Conservation (phyloP, 1,139 yeast species). For the Protomyces inundatus region DNA sequence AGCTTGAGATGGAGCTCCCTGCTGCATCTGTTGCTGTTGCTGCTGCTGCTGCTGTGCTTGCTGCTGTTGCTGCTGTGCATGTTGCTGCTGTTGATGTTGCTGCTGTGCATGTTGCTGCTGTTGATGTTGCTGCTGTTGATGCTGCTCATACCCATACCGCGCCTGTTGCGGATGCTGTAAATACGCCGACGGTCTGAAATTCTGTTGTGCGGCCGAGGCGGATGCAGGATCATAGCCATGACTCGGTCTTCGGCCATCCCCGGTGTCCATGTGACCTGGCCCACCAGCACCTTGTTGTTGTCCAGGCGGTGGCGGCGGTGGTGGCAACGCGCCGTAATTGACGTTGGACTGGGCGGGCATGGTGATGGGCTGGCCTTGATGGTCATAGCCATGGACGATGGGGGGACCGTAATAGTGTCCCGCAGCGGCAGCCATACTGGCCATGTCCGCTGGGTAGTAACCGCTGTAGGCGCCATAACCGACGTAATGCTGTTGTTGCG, state of each 20-base stretch:
- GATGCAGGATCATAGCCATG: neutral
- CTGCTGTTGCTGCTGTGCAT: slow-evolving; percentile 1
- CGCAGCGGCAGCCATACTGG: neutral
- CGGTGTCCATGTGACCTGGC: neutral
- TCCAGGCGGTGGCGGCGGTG: neutral
- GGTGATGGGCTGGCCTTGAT: neutral
- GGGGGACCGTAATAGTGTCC: neutral
- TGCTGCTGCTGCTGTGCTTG: slow-evolving; percentile 6
- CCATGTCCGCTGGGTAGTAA: neutral
- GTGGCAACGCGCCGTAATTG: neutral
- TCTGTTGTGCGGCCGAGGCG: neutral
- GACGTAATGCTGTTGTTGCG: neutral
- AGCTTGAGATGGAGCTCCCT: neutral
- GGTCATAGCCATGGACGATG: neutral
- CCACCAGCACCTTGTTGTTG: neutral
- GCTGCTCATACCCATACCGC: slow-evolving; percentile 1
- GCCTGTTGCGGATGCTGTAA: neutral
- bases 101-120: neutral
- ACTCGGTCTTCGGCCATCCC: neutral
- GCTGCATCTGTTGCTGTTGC: slow-evolving; percentile 1
- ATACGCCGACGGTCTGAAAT: neutral
- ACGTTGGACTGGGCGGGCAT: neutral
- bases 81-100: slow-evolving; percentile 8
- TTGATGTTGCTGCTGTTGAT: slow-evolving; percentile 1
- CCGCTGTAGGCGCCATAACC: neutral